Base-by-base conservation (phyloP, 768 basidiomycete species). In the Hemileccinum rubropunctum region DNA sequence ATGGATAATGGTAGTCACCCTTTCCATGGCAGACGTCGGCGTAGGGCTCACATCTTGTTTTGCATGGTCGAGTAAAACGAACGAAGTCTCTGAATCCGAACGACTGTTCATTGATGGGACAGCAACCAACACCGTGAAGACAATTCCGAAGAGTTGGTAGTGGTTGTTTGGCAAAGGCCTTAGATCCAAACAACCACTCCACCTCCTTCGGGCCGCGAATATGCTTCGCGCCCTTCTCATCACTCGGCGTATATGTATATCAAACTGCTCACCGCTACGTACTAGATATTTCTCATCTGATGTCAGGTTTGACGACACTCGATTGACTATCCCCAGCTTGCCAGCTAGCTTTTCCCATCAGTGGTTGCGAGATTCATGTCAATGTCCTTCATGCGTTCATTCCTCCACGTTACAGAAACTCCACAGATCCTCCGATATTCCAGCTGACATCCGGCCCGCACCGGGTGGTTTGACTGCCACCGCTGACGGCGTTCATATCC, bases 311-410 rank as follows among this genome's bases (percentile, higher is more conserved):
- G 63, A 65, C 33, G 44, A 43, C 3, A 5, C 33, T 32, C 46
- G 30, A 32, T 34, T 66, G 28, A 57, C 37, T n/a, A 45, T 67
- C 39, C 57, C 60, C 6, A 45, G 83, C n/a, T n/a, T n/a, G n/a
- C n/a, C n/a, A 11, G 58, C 74, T 23, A 62, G 68, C 10, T 82
- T 90, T 56, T 78, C 88, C 0, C 84, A 79, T 59, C 68, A 82
- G 47, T 94, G 91, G 84, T 78, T 98, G 10, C 83, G 93, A 20
- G 94, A 98, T 60, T 79, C 88, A 0, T 97, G 93, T 58, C 81
- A 79, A 50, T 91, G 87, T 36, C 69, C 80, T 0, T 59, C 70
- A 2, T 94, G 88, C 55, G 66, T 95, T 9, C 89, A 97, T 58
- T 84, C 89, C 0, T 79, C 83, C 4, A 92, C 86, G 0, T 72